These are phyloP conservation scores for Cupressus sempervirens DNA, from an alignment of 75 land plant genomes.

Conservation along the genomic window DNA sequence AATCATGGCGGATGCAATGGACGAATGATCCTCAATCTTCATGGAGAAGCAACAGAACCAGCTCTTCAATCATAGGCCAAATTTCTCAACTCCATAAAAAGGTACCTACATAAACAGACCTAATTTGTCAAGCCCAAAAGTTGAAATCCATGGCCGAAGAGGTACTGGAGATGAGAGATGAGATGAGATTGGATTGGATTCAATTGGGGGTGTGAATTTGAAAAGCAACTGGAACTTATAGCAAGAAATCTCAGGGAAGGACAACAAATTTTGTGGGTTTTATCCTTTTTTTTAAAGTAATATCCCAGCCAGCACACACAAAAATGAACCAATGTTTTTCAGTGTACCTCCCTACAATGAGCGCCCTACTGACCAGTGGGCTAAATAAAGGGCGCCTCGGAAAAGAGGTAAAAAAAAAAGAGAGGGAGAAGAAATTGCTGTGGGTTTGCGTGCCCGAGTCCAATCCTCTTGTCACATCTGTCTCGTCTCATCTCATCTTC, in stretches of 20 bases:
- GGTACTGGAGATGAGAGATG: not conserved
- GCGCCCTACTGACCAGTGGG: not conserved
- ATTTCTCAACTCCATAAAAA: too few relatives aligned
- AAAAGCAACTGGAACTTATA: not conserved
- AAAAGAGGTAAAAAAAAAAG: not conserved
- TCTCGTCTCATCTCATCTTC: not conserved
- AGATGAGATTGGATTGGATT: too few relatives aligned
- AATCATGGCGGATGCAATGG: not conserved
- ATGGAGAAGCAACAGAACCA: not conserved
- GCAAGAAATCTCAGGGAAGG: not conserved
- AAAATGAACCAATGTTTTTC: not conserved
- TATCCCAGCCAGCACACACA: not conserved
- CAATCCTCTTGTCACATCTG: not conserved
- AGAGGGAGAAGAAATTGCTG: not conserved
- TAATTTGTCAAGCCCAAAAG: too few relatives aligned
- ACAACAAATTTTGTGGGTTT: not conserved
- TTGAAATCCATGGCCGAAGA: too few relatives aligned
- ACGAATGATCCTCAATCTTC: not conserved
- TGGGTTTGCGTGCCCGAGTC: not conserved
- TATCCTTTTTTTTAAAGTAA: not conserved
- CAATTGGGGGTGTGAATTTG: not conserved
- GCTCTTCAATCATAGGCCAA: not conserved
- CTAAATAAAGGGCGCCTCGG: not conserved
- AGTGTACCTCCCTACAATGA: not conserved
- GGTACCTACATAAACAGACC: too few relatives aligned